Conservation (phyloP, 306 rosid species). For the Pachyrhizus erosus region DNA sequence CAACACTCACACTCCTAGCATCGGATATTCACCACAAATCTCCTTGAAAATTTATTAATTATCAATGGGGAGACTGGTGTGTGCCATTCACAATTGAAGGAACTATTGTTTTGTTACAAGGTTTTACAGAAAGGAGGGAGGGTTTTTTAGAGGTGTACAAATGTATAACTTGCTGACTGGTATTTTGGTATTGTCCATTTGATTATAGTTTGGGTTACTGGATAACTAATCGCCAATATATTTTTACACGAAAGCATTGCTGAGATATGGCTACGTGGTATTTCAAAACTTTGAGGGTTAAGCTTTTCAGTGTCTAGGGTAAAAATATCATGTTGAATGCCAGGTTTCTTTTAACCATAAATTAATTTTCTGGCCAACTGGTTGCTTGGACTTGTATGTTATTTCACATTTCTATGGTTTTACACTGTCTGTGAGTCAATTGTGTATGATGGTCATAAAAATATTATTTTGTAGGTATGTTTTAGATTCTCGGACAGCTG, state of each 20-base stretch:
- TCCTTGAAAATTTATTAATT: background rate
- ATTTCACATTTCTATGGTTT: slow-evolving; percentile 38
- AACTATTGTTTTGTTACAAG: background rate
- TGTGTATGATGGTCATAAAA: slow-evolving; percentile 34
- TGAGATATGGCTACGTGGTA: slow-evolving; percentile 7
- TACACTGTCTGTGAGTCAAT: slow-evolving; percentile 29
- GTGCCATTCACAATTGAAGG: background rate
- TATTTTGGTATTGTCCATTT: slow-evolving; percentile 24
- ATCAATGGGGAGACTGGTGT: background rate
- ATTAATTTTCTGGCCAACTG: slow-evolving; percentile 33
- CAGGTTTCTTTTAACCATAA: background rate
- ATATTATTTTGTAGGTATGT: slow-evolving; percentile 79
- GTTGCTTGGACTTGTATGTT: slow-evolving; percentile 36
- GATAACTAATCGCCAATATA: background rate
- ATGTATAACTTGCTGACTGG: background rate
- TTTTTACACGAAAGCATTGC: slow-evolving; percentile 10
- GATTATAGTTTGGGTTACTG: slow-evolving; percentile 25
- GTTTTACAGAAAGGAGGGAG: slow-evolving; percentile 3
- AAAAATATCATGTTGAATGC: slow-evolving; percentile 19
- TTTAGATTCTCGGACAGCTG: slow-evolving; percentile 86
- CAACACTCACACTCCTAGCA: background rate
- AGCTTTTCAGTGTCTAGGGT: background rate
- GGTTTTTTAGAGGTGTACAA: slow-evolving; percentile 1
- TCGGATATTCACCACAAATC: background rate
- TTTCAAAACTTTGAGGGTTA: slow-evolving; percentile 25